Base-by-base conservation (phyloP, 176 grass and related monocot species). In the Aegilops umbellulata region DNA sequence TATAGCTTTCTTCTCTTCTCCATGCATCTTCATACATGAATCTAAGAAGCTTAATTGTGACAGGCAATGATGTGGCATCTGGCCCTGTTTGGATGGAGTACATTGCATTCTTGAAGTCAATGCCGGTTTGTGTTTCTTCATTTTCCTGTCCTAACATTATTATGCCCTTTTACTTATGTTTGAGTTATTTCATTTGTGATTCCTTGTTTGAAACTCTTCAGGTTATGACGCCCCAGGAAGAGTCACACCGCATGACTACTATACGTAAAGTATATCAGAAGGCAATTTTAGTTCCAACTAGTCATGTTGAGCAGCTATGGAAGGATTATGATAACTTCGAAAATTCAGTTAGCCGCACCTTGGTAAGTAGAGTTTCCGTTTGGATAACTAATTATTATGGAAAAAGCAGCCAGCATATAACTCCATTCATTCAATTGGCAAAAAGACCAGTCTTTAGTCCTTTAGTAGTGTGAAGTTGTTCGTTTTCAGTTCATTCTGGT, bases 21-120 rank as follows among this genome's bases (percentile, higher is more conserved):
- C 51, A 57, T 6, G 6, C 51, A 57, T 57, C 51, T 57, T 57
- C 51, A 57, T 57, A 57, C 51, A 57, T 57, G 6, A 57, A 20
- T 20, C 51, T 84, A 58, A 74, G 51, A 12, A 57, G 60, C 44
- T 78, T 74, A 68, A 86, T 63, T 36, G 13, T 80, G 16, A 60
- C 81, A 98, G 96, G 96, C 32, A 90, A 83, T 82, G 96, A 98
- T 86, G 91, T 95, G 26, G 90, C 93, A 82, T 95, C 96, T 80
- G 96, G 96, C 60, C 93, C 93, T 49, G 86, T 95, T 84, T 98
- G 96, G 96, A 89, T 95, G 96, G 96, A 98, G 16, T 98, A 98
- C 85, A 95, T 98, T 76, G 65, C 88, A 71, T 95, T 98, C 82
- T 91, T 98, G 79, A 98, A 98, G 86, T 89, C 91, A 64, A 91